Evolutionary conservation across 2,329 filamentous ascomycete genomes (phyloP).

Genomic region (Diaporthe caulivora): DNA sequence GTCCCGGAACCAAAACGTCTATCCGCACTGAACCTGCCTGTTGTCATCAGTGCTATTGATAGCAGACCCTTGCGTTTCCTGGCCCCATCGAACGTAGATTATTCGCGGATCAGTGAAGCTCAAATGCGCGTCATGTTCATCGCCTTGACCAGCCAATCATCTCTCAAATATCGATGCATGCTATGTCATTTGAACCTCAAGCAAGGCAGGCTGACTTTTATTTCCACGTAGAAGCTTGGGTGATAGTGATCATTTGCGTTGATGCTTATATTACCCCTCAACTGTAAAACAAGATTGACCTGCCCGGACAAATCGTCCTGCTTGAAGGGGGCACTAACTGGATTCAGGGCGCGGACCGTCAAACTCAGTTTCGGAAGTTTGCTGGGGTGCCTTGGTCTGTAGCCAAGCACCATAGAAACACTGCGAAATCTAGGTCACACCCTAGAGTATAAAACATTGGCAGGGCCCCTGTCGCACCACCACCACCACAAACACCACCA

Average conservation of each 20-base stretch:
- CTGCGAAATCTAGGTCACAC: slow-evolving; percentile 16
- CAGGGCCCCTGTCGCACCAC: slow-evolving; percentile 28
- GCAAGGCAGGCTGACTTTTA: not conserved
- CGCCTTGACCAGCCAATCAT: not conserved
- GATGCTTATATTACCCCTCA: not conserved
- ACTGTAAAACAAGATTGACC: slow-evolving; percentile 17
- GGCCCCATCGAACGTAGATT: not conserved
- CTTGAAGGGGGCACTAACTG: not conserved
- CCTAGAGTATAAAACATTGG: slow-evolving; percentile 28
- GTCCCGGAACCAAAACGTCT: not conserved
- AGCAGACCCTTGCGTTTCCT: not conserved
- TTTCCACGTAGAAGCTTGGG: not conserved
- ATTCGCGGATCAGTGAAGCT: not conserved
- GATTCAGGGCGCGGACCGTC: slow-evolving; percentile 21
- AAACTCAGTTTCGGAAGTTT: slow-evolving; percentile 29
- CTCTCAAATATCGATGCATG: not conserved
- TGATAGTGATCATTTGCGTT: slow-evolving; percentile 14
- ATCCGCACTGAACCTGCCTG: not conserved
- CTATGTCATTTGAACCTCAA: not conserved
- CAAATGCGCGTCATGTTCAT: not conserved
- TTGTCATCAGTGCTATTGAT: not conserved
- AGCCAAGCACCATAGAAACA: slow-evolving; percentile 24
- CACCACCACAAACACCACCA: not conserved
- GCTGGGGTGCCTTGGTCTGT: slow-evolving; percentile 17
- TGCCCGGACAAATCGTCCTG: not conserved